Evolutionary conservation across 306 rosid genomes (phyloP).

Genomic region (Spatholobus suberectus): DNA sequence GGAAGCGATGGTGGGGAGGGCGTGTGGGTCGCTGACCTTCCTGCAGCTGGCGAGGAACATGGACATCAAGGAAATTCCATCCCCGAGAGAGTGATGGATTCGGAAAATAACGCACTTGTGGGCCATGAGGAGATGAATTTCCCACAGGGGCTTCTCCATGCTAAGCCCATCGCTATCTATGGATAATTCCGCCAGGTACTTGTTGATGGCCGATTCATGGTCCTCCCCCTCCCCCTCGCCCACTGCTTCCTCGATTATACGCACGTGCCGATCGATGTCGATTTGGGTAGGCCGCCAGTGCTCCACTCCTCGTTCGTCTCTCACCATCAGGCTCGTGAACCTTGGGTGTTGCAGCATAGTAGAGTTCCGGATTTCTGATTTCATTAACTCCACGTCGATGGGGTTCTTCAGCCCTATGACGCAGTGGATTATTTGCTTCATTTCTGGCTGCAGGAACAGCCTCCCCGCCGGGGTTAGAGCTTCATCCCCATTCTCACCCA

Average conservation of each 20-base stretch:
- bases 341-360: slow-evolving; percentile 63
- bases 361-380: slow-evolving; percentile 48
- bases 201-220: slow-evolving; percentile 53
- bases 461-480: slow-evolving; percentile 83
- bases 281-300: slow-evolving; percentile 75
- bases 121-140: slow-evolving; percentile 65
- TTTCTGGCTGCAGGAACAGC: slow-evolving; percentile 65
- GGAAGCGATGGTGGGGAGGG: slow-evolving; percentile 46
- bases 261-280: slow-evolving; percentile 60
- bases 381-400: slow-evolving; percentile 49
- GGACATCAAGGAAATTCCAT: slow-evolving; percentile 88
- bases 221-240: not conserved
- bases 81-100: slow-evolving; percentile 82
- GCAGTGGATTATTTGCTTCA: slow-evolving; percentile 71
- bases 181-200: slow-evolving; percentile 64
- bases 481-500: slow-evolving; percentile 45
- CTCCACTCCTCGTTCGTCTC: slow-evolving; percentile 61
- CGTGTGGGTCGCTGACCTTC: slow-evolving; percentile 42
- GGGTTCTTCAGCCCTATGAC: slow-evolving; percentile 64
- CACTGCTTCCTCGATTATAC: slow-evolving; percentile 38
- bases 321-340: slow-evolving; percentile 75
- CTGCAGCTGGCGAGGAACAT: slow-evolving; percentile 70
- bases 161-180: slow-evolving; percentile 40
- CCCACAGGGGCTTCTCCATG: slow-evolving; percentile 84
- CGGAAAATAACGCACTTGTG: slow-evolving; percentile 70